Evolutionary conservation across 163 green algal genomes (phyloP).

Genomic region (Volvox carteri): DNA sequence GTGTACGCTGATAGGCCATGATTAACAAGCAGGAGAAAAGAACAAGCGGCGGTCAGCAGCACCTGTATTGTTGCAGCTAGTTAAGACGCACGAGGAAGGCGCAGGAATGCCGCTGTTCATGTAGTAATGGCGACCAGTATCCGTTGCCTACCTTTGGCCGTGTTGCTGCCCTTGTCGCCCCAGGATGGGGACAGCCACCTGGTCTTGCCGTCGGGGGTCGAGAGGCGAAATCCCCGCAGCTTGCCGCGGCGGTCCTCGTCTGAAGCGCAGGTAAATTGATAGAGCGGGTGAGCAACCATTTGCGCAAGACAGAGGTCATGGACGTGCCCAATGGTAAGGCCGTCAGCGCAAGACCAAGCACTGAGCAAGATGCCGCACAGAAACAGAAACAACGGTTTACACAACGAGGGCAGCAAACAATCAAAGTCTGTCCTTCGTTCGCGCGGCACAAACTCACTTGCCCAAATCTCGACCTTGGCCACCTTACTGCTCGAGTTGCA

Average conservation of each 20-base stretch:
- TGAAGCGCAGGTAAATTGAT: neutral
- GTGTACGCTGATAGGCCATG: neutral
- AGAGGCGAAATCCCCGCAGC: neutral
- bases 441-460: neutral
- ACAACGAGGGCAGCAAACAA: neutral
- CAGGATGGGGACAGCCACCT: neutral
- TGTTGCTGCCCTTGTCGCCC: neutral
- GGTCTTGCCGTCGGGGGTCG: neutral
- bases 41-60: neutral
- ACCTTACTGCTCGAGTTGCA: neutral
- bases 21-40: neutral
- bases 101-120: neutral
- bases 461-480: neutral
- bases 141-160: neutral
- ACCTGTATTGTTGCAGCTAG: too few species aligned
- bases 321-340: neutral
- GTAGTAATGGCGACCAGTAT: neutral
- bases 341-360: neutral
- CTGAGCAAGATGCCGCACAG: neutral
- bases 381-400: neutral
- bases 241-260: neutral
- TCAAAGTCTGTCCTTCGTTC: too few species aligned
- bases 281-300: neutral
- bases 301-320: neutral
- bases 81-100: neutral